Percentiles rank a stretch among this genome's conserved stretches.
Conservation (phyloP, 1,284 basidiomycete species). For the Papiliotrema laurentii region DNA sequence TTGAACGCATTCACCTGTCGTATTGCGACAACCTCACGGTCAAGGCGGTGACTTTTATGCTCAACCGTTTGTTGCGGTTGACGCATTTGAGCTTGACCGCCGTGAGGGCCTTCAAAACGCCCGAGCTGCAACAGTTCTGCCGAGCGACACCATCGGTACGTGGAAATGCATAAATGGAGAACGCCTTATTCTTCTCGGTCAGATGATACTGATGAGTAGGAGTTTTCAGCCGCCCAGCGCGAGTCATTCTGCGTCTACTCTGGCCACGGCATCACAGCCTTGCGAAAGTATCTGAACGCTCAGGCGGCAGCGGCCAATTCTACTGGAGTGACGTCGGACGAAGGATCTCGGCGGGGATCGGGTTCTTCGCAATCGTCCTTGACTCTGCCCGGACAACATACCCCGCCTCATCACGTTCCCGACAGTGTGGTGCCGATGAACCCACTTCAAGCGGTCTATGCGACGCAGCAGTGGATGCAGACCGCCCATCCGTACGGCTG, state of each 20-base stretch:
- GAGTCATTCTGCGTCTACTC: constrained; percentile 97
- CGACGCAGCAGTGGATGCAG: neutral
- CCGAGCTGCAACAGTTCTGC: constrained; percentile 86
- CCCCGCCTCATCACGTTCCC: constrained; percentile 1
- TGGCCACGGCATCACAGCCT: constrained; percentile 78
- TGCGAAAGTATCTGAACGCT: constrained; percentile 65
- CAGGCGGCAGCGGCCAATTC: constrained; percentile 12
- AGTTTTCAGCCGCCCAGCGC: constrained; percentile 87
- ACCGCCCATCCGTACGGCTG: neutral
- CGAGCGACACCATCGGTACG: constrained; percentile 77
- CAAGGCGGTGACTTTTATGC: constrained; percentile 81
- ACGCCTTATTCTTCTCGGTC: too few relatives aligned
- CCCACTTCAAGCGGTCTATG: neutral
- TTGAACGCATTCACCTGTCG: constrained; percentile 94
- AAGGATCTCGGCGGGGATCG: constrained; percentile 20
- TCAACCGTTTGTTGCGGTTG: constrained; percentile 79
- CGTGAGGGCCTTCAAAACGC: constrained; percentile 82
- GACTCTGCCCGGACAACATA: constrained; percentile 15
- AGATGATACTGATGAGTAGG: constrained; percentile 54
- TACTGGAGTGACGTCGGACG: constrained; percentile 17
- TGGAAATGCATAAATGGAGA: constrained; percentile 13
- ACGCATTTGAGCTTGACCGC: constrained; percentile 95
- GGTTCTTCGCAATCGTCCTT: constrained; percentile 22
- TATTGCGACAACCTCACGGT: constrained; percentile 96
- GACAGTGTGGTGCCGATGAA: neutral